A percentile compares a stretch with the other conserved stretches of the same genome.
Conservation (phyloP, 176 grass and related monocot genomes). For the Phoenix roebelenii region DNA sequence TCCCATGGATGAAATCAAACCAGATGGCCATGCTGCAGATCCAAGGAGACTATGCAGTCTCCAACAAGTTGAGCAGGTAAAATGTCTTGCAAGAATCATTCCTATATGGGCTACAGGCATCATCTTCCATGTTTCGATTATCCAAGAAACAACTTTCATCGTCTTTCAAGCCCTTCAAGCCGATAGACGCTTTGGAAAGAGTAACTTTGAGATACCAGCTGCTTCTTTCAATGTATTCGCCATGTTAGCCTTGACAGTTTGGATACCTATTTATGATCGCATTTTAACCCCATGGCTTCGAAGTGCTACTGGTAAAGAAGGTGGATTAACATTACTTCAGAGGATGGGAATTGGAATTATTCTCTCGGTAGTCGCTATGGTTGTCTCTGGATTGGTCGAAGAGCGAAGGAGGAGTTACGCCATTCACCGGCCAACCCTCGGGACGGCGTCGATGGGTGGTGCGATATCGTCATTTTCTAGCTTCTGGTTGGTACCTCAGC, state of each 20-base stretch:
- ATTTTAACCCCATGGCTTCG: constrained; percentile 31
- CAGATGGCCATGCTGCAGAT: constrained; percentile 13
- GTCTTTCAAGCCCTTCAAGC: constrained; percentile 47
- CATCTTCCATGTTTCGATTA: constrained; percentile 33
- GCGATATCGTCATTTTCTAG: constrained; percentile 30
- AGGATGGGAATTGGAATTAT: constrained; percentile 55
- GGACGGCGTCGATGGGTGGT: neutral
- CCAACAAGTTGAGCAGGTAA: constrained; percentile 67
- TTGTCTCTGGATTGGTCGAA: constrained; percentile 30
- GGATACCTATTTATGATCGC: constrained; percentile 61
- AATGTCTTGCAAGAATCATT: constrained; percentile 57
- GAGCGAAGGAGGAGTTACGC: constrained; percentile 12
- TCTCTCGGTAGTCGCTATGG: constrained; percentile 39
- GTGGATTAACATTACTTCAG: constrained; percentile 50
- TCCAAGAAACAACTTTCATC: constrained; percentile 50
- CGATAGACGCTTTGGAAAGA: constrained; percentile 26
- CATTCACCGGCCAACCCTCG: neutral
- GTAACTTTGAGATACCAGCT: constrained; percentile 37
- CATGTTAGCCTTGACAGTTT: constrained; percentile 46
- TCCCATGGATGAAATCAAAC: constrained; percentile 20
- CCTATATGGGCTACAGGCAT: constrained; percentile 49
- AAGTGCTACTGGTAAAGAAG: constrained; percentile 29
- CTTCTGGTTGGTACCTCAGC: constrained; percentile 59
- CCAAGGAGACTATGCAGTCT: constrained; percentile 45
- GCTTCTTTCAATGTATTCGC: constrained; percentile 54